Percentiles rank a stretch among this genome's conserved stretches.
Conservation (phyloP, 805 yeast species). For the Diddensiella caesifluorescens region DNA sequence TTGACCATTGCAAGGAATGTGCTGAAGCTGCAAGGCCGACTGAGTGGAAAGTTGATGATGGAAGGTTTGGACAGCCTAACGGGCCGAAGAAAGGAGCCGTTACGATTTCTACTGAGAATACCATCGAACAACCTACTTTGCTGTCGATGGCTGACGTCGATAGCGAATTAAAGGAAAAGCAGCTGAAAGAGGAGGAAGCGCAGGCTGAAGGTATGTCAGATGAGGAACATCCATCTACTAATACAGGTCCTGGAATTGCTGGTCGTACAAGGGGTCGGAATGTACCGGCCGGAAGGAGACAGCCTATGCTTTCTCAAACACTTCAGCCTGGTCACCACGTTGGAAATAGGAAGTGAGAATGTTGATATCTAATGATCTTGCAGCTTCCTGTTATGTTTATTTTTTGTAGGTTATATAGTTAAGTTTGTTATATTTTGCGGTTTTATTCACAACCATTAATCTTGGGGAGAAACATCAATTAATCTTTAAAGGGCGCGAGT, state of each 20-base stretch:
- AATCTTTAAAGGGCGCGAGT: too few species aligned
- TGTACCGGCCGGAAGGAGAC: too few species aligned
- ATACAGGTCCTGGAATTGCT: neutral
- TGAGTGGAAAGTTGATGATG: constrained; percentile 25
- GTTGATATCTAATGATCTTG: too few species aligned
- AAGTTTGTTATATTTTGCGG: too few species aligned
- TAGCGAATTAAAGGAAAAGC: constrained; percentile 15
- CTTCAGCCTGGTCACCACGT: constrained; percentile 24
- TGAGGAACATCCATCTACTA: neutral
- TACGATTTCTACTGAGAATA: constrained; percentile 14
- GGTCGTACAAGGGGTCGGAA: constrained; percentile 5
- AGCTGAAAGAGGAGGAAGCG: neutral
- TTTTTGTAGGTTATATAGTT: too few species aligned
- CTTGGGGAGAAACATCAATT: too few species aligned
- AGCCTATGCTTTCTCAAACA: constrained; percentile 21
- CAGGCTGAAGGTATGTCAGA: neutral
- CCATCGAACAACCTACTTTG: constrained; percentile 15
- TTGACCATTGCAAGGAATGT: constrained; percentile 62
- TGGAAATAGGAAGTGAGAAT: neutral
- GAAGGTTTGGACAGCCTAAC: constrained; percentile 12
- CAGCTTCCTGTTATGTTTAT: too few species aligned
- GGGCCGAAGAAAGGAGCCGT: constrained; percentile 15
- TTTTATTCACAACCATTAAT: too few species aligned
- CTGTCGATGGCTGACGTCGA: constrained; percentile 16
- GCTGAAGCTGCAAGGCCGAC: constrained; percentile 37